These are phyloP conservation scores for Pyrus hybrid DNA, from an alignment of 331 rosid genomes.

Conservation along the genomic window DNA sequence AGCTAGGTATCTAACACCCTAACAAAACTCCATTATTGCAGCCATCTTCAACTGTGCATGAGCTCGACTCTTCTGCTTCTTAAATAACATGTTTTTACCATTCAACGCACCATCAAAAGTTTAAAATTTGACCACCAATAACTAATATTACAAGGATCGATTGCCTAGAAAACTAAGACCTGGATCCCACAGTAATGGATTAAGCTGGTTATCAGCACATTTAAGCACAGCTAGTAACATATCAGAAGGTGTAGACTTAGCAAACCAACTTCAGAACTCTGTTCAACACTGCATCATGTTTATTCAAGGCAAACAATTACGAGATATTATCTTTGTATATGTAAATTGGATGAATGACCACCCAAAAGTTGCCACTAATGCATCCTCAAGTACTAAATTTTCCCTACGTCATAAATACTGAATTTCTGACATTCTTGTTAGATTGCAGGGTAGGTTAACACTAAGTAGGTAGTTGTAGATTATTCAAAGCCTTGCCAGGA, in stretches of 20 bases:
- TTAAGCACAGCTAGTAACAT: background rate
- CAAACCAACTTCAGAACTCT: conserved; percentile 9
- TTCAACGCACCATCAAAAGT: background rate
- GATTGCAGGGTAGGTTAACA: conserved; percentile 34
- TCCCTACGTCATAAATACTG: conserved; percentile 26
- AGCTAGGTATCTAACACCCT: background rate
- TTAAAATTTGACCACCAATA: background rate
- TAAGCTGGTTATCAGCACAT: background rate
- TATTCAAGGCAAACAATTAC: conserved; percentile 8
- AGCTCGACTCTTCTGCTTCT: background rate
- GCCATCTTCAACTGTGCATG: background rate
- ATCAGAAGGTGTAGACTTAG: conserved; percentile 11
- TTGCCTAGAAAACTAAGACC: background rate
- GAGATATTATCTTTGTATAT: background rate
- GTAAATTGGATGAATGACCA: background rate
- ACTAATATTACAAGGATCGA: background rate
- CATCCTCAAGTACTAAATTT: background rate
- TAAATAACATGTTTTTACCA: background rate
- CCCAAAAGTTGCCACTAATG: background rate
- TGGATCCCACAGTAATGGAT: background rate
- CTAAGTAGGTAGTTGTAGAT: conserved; percentile 25
- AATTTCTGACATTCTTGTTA: conserved; percentile 36
- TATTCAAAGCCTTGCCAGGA: conserved; percentile 30
- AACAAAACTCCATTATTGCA: background rate
- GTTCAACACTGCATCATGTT: conserved; percentile 31